Evolutionary conservation across 2,329 filamentous ascomycete genomes (phyloP).

Genomic region (Exophiala aquamarina): DNA sequence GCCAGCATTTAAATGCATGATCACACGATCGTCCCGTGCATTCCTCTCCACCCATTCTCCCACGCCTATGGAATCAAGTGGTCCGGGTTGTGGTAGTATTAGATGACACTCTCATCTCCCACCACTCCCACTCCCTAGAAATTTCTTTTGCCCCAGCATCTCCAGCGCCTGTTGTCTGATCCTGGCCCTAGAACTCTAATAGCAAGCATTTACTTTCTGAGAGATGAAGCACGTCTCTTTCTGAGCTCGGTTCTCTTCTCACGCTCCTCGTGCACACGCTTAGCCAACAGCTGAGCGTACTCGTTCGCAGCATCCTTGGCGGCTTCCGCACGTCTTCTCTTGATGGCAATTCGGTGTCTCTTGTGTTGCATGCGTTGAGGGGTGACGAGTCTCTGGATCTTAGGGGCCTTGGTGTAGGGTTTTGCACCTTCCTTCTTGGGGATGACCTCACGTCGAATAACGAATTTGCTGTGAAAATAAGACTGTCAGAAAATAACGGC

Average conservation of each 20-base stretch:
- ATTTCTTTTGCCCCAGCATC: no score
- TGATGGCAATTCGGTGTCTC: constrained; percentile 95
- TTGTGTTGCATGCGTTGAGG: constrained; percentile 99
- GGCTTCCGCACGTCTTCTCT: constrained; percentile 95
- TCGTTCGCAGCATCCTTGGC: constrained; percentile 99
- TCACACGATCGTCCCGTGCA: no score
- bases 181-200: no score
- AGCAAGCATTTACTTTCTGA: constrained; percentile 69
- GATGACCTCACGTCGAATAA: constrained; percentile 97
- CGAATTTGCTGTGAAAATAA: constrained; percentile 86
- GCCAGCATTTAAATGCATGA: no score
- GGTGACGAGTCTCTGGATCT: constrained; percentile 99
- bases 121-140: no score
- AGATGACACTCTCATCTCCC: no score
- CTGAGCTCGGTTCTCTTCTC: constrained; percentile 86
- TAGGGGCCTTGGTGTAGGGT: constrained; percentile 99
- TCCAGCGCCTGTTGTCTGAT: no score
- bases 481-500: constrained; percentile 39
- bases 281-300: constrained; percentile 93
- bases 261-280: constrained; percentile 97
- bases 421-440: constrained; percentile 97
- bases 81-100: no score
- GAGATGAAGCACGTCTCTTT: constrained; percentile 96
- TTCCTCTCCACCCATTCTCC: no score
- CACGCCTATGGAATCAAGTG: no score